Conservation (phyloP, 2,329 filamentous ascomycete genomes). For the Stachybotrys chlorohalonatus region DNA sequence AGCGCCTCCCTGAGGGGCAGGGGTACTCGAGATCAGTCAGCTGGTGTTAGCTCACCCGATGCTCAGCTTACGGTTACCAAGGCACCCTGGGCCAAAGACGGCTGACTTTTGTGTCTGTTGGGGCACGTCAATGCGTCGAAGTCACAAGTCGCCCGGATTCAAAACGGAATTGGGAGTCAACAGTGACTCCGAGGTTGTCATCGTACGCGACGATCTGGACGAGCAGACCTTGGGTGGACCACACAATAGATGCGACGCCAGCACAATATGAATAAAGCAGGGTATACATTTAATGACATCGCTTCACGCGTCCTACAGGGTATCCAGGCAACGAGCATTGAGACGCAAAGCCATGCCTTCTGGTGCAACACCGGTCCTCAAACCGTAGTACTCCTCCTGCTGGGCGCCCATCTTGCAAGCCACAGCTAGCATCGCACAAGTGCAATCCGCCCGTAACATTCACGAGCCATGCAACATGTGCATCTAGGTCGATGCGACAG, state of each 20-base stretch:
- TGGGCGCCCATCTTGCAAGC: not conserved
- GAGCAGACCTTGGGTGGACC: not conserved
- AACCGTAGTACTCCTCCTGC: not conserved
- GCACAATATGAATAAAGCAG: conserved; percentile 10
- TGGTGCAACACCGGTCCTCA: not conserved
- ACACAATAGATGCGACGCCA: not conserved
- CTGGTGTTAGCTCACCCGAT: conserved; percentile 19
- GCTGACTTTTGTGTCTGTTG: not conserved
- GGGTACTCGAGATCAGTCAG: conserved; percentile 8
- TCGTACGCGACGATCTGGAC: not conserved
- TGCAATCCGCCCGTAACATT: not conserved
- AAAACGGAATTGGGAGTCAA: not conserved
- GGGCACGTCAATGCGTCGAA: not conserved
- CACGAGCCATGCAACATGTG: not conserved
- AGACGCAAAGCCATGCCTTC: not conserved
- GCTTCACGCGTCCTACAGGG: conserved; percentile 15
- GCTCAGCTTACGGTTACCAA: conserved; percentile 33
- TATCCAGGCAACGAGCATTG: conserved; percentile 21
- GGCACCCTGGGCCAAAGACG: conserved; percentile 36
- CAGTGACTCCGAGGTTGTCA: too few relatives aligned
- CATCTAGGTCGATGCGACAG: conserved; percentile 6
- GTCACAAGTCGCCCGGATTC: too few relatives aligned
- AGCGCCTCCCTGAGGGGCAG: conserved; percentile 12
- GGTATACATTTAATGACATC: conserved; percentile 22
- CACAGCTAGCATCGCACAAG: not conserved